These are phyloP conservation scores for Pyricularia sp. DNA, from an alignment of 2,329 filamentous ascomycete genomes.

Conservation along the genomic window DNA sequence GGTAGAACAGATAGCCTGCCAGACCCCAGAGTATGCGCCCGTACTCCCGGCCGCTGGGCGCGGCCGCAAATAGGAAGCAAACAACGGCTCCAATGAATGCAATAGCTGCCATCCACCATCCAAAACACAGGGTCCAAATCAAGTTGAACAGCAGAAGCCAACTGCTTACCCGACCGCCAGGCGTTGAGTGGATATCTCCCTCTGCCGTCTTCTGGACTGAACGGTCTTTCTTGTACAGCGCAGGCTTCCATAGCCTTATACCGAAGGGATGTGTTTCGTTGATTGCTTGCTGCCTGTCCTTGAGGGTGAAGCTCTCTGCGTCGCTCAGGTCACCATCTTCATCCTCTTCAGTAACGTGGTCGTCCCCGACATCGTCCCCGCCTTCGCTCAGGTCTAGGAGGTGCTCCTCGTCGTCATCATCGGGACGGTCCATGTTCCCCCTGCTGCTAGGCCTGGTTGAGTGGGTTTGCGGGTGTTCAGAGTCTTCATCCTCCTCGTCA, in stretches of 20 bases:
- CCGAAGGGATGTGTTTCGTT: constrained; percentile 98
- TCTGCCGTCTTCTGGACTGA: constrained; percentile 95
- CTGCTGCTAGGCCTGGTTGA: constrained; percentile 8
- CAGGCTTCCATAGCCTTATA: constrained; percentile 97
- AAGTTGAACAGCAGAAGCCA: constrained; percentile 84
- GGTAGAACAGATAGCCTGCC: constrained; percentile 80
- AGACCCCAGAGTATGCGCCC: constrained; percentile 75
- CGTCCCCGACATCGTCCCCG: constrained; percentile 21
- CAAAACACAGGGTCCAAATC: constrained; percentile 81
- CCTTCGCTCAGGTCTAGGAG: constrained; percentile 25
- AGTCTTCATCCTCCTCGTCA: constrained; percentile 12
- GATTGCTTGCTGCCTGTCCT: constrained; percentile 93
- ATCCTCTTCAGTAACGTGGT: constrained; percentile 36
- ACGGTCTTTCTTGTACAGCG: constrained; percentile 91
- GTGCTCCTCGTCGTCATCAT: constrained; percentile 20
- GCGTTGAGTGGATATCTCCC: constrained; percentile 90
- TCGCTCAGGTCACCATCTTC: constrained; percentile 70
- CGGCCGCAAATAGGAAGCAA: constrained; percentile 69
- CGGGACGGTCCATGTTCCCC: constrained; percentile 16
- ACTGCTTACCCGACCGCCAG: constrained; percentile 70
- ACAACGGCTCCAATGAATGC: constrained; percentile 60
- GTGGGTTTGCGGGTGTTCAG: constrained; percentile 6
- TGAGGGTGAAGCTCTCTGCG: constrained; percentile 93
- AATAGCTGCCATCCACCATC: constrained; percentile 85
- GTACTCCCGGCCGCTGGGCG: constrained; percentile 72